Percentiles rank a stretch among this genome's conserved stretches.
Conservation (phyloP, 1,284 basidiomycete genomes). For the Pyrrhoderma lamaoense region DNA sequence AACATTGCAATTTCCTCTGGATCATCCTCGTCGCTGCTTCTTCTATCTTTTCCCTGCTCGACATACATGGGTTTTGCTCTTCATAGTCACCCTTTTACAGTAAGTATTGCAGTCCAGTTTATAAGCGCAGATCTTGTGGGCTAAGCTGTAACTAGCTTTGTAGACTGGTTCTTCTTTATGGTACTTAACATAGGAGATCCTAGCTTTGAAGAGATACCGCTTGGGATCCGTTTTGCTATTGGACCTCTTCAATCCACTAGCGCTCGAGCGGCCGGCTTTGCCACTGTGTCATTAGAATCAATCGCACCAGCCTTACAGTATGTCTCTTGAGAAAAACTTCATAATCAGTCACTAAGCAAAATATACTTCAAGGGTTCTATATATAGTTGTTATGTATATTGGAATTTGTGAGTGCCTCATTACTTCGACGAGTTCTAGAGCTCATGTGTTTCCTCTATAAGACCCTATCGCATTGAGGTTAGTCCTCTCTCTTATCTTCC, state of each 20-base stretch:
- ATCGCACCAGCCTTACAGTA: conserved; percentile 83
- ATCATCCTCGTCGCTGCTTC: conserved; percentile 95
- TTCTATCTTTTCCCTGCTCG: conserved; percentile 93
- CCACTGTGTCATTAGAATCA: conserved; percentile 60
- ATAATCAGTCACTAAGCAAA: conserved; percentile 20
- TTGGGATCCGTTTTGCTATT: conserved; percentile 57
- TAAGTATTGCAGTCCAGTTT: conserved; percentile 30
- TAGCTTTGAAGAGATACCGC: conserved; percentile 61
- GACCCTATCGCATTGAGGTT: conserved; percentile 64
- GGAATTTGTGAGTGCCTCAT: conserved; percentile 52
- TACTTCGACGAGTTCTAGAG: conserved; percentile 5
- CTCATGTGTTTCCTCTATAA: conserved; percentile 20
- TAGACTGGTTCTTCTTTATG: conserved; percentile 87
- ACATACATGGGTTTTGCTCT: conserved; percentile 89
- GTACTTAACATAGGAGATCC: conserved; percentile 83
- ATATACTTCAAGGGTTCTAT: conserved; percentile 55
- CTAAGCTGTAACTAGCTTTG: conserved; percentile 37
- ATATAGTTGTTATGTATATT: conserved; percentile 86
- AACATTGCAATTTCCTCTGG: conserved; percentile 88
- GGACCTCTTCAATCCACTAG: conserved; percentile 71
- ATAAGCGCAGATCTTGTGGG: background rate
- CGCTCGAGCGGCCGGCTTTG: conserved; percentile 86
- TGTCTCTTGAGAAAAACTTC: conserved; percentile 25
- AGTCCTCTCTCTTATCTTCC: too few species aligned
- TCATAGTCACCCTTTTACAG: conserved; percentile 64